These are phyloP conservation scores for Schizosaccharomyces cryophilus DNA, from an alignment of 805 yeast species.

Conservation along the genomic window DNA sequence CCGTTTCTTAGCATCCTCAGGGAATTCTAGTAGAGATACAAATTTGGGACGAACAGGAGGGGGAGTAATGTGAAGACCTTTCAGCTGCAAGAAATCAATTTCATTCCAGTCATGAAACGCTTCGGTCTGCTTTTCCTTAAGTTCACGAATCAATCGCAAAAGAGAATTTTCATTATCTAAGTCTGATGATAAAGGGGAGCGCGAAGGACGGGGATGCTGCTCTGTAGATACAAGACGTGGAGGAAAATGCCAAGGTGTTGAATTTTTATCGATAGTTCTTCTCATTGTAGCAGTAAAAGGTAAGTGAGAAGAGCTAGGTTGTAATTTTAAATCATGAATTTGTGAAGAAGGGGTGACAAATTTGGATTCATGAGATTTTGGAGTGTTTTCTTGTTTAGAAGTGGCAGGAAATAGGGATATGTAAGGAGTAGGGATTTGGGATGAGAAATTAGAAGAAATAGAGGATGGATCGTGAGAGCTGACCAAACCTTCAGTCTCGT, in stretches of 20 bases:
- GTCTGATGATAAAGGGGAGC: not conserved
- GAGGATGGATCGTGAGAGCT: too few species aligned
- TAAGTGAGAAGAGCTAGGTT: not conserved
- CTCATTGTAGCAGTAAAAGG: not conserved
- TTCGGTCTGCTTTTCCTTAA: not conserved
- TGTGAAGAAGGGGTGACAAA: not conserved
- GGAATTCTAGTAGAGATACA: not conserved
- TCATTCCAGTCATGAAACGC: not conserved
- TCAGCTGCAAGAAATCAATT: not conserved
- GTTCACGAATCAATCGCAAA: not conserved
- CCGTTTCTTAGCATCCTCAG: conserved; percentile 4
- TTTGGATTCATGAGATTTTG: not conserved
- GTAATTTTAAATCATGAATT: not conserved
- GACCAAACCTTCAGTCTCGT: too few species aligned
- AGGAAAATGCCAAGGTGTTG: not conserved
- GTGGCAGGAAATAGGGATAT: too few species aligned
- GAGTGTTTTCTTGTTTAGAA: too few species aligned
- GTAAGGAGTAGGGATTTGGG: too few species aligned
- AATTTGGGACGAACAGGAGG: not conserved
- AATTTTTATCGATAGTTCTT: not conserved
- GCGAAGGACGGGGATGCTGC: not conserved
- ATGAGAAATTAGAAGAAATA: too few species aligned
- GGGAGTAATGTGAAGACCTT: not conserved
- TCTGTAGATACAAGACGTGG: not conserved
- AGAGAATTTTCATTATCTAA: not conserved